phyloP scores from a whole-genome alignment of 2,329 filamentous ascomycete genomes.

The Epichloe typhina region DNA sequence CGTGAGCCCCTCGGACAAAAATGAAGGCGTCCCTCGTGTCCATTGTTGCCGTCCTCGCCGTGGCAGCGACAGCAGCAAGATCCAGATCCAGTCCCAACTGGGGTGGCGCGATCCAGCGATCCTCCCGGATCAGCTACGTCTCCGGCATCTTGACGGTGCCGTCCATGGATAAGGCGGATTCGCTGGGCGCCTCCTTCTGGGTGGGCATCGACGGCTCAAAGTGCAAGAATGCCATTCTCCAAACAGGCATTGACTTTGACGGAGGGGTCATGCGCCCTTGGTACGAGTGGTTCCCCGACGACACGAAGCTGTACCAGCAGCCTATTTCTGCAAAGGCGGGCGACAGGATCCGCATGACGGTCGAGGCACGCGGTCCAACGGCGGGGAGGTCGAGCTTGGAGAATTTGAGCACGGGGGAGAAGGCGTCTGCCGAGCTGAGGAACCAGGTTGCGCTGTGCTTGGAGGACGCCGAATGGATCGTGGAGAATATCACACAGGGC shows the following conservation, averaged over 20 bases:
- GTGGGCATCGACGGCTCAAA: not conserved
- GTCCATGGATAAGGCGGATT: not conserved
- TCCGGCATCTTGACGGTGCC: not conserved
- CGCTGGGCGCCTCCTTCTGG: not conserved
- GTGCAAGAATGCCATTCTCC: not conserved
- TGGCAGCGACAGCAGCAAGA: not conserved
- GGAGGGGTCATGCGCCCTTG: not conserved
- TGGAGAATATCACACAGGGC: not conserved
- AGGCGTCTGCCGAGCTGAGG: not conserved
- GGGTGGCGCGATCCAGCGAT: not conserved
- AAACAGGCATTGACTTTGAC: not conserved
- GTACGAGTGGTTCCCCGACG: conserved; percentile 1
- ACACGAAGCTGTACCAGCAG: conserved; percentile 1
- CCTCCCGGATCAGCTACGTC: not conserved
- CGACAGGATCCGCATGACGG: conserved; percentile 1
- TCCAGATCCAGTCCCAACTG: not conserved
- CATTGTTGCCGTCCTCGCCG: no score
- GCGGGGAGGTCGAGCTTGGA: not conserved
- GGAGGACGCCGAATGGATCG: conserved; percentile 1
- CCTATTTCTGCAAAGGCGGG: not conserved
- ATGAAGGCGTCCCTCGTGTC: no score
- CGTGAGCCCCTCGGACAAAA: no score
- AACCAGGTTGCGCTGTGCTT: not conserved
- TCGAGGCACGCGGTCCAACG: not conserved
- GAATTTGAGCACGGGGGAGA: conserved; percentile 1